Percentiles rank a stretch among this genome's conserved stretches.
Conservation (phyloP, 352 stramenopile species). For the Aphanomyces stellatus region DNA sequence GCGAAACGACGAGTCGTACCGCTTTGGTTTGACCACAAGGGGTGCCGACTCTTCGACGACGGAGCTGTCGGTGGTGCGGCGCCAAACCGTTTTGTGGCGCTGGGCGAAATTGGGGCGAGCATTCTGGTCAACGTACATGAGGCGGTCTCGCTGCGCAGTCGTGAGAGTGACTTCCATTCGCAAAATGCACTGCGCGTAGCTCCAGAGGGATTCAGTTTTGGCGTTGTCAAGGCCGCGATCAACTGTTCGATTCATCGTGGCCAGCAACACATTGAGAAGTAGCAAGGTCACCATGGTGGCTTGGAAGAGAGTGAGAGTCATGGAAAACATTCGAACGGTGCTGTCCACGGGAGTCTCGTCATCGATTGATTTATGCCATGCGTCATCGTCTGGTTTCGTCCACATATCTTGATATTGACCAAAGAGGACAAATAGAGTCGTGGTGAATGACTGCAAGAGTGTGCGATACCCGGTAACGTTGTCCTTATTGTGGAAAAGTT, state of each 20-base stretch:
- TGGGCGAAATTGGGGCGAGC: background rate
- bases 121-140: slow-evolving; percentile 1
- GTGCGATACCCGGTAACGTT: slow-evolving; percentile 1
- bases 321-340: background rate
- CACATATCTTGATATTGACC: slow-evolving; percentile 10
- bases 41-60: background rate
- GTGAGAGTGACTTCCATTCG: slow-evolving; percentile 17
- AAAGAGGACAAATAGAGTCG: slow-evolving; percentile 17
- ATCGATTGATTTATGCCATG: too few species aligned
- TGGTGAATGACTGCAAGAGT: slow-evolving; percentile 4
- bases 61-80: background rate
- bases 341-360: background rate
- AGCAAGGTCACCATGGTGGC: background rate
- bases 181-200: slow-evolving; percentile 13
- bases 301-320: slow-evolving; percentile 3
- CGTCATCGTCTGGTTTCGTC: background rate
- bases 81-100: background rate
- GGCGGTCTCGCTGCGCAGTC: background rate
- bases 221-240: slow-evolving; percentile 7
- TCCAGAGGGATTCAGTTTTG: slow-evolving; percentile 15
- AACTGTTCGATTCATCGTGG: slow-evolving; percentile 18
- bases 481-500: slow-evolving; percentile 3
- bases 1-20: background rate
- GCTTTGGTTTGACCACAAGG: background rate
- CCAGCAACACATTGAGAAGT: slow-evolving; percentile 15